Evolutionary conservation across 225 moss, liverwort and hornwort genomes (phyloP).

Genomic region (Sphagnum tenellum): DNA sequence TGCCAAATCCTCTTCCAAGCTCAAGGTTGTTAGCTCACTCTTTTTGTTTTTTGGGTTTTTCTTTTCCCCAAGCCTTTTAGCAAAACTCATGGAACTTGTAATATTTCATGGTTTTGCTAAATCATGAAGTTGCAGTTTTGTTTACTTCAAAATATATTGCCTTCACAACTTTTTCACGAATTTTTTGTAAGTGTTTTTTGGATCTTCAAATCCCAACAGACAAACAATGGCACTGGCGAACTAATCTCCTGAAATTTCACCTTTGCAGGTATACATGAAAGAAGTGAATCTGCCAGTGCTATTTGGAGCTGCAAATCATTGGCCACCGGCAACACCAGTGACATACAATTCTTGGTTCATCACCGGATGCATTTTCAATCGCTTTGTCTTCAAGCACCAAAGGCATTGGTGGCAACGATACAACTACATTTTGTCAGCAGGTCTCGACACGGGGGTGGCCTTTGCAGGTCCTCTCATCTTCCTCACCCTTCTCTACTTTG

Average conservation of each 20-base stretch:
- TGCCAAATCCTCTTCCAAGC: constrained; percentile 31
- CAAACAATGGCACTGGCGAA: too few species aligned
- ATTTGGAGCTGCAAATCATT: constrained; percentile 55
- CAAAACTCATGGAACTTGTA: too few species aligned
- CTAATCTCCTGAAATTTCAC: neutral
- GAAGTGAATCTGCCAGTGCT: constrained; percentile 56
- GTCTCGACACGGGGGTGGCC: constrained; percentile 23
- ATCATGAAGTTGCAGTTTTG: neutral
- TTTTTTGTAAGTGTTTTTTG: too few species aligned
- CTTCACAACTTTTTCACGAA: neutral
- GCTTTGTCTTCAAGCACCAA: constrained; percentile 33
- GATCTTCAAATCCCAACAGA: too few species aligned
- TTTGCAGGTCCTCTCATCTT: constrained; percentile 25
- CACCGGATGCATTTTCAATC: constrained; percentile 57
- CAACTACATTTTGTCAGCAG: constrained; percentile 25
- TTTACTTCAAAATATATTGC: neutral
- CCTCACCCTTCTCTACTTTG: constrained; percentile 18
- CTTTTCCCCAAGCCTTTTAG: neutral
- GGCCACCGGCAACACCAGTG: constrained; percentile 68
- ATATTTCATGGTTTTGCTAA: too few species aligned
- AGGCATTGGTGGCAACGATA: constrained; percentile 31
- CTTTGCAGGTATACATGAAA: constrained; percentile 28
- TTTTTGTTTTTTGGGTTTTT: neutral
- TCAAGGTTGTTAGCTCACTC: constrained; percentile 16
- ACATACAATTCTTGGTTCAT: constrained; percentile 71